These are phyloP conservation scores for Mycena rebaudengoi DNA, from an alignment of 768 basidiomycete genomes.

Conservation along the genomic window DNA sequence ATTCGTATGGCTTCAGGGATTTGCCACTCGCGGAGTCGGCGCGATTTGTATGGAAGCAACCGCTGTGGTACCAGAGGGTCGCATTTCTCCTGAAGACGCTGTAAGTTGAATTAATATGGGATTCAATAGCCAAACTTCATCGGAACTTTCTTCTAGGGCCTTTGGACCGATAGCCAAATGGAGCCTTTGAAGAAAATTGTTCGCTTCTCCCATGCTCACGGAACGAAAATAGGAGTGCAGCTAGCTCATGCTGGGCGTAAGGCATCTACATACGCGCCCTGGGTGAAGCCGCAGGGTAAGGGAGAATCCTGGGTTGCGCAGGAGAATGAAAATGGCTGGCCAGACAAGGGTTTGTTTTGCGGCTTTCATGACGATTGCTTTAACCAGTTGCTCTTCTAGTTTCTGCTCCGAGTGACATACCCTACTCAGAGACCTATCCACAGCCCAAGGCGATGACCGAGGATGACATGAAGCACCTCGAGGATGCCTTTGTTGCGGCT, in stretches of 20 bases:
- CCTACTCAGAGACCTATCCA: conserved; percentile 61
- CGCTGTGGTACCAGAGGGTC: conserved; percentile 75
- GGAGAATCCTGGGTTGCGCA: conserved; percentile 45
- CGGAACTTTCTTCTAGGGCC: too few species aligned
- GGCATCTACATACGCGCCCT: conserved; percentile 74
- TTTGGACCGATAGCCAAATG: conserved; percentile 84
- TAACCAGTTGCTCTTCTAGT: conserved; percentile 48
- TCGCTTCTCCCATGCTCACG: conserved; percentile 76
- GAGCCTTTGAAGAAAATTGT: conserved; percentile 74
- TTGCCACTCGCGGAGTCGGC: conserved; percentile 77
- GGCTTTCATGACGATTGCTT: background rate
- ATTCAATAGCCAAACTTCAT: background rate
- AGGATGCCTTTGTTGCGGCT: conserved; percentile 67
- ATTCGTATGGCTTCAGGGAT: conserved; percentile 45
- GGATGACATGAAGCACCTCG: conserved; percentile 61
- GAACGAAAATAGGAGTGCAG: conserved; percentile 79
- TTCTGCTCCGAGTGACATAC: conserved; percentile 64
- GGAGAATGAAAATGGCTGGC: conserved; percentile 74
- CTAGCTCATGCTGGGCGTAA: conserved; percentile 81
- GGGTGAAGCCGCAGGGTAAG: conserved; percentile 56
- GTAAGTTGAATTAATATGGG: conserved; percentile 43
- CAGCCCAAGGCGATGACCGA: conserved; percentile 67
- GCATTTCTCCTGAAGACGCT: conserved; percentile 79
- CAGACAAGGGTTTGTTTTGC: conserved; percentile 57
- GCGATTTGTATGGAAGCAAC: conserved; percentile 81